Conservation (phyloP, 352 stramenopile species). For the Phytophthora tubulina region DNA sequence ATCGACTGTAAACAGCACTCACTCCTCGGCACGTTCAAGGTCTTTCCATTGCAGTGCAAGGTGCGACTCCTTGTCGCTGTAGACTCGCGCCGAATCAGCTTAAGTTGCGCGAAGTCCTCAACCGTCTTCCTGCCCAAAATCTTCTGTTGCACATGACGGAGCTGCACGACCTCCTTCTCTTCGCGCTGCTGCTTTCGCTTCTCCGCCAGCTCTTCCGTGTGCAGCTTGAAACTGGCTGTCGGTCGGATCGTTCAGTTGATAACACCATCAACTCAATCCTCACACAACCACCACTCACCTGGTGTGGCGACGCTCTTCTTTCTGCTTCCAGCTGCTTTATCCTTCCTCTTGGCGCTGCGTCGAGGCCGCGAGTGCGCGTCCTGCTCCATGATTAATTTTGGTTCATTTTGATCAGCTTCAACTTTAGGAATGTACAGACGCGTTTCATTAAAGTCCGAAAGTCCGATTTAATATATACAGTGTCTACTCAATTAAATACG, state of each 20-base stretch:
- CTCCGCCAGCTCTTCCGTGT: constrained; percentile 35
- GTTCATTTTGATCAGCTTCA: constrained; percentile 16
- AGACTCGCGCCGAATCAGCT: constrained; percentile 53
- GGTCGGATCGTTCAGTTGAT: neutral
- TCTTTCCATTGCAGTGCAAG: constrained; percentile 58
- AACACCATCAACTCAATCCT: neutral
- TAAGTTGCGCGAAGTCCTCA: constrained; percentile 57
- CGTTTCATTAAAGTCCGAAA: neutral
- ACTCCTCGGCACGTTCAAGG: constrained; percentile 6
- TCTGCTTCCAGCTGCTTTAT: constrained; percentile 1
- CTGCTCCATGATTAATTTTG: constrained; percentile 28
- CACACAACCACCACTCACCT: constrained; percentile 2
- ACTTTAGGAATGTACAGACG: neutral
- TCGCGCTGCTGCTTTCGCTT: constrained; percentile 33
- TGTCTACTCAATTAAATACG: constrained; percentile 2
- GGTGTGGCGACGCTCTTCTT: constrained; percentile 17
- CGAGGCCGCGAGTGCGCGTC: constrained; percentile 1
- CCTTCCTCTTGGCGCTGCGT: constrained; percentile 23
- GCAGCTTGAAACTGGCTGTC: constrained; percentile 34
- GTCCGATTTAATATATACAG: neutral
- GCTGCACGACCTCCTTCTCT: constrained; percentile 41
- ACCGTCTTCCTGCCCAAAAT: constrained; percentile 62
- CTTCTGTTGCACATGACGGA: constrained; percentile 50
- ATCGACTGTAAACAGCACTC: constrained; percentile 2
- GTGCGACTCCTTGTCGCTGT: constrained; percentile 42